Evolutionary conservation across 2,329 filamentous ascomycete species (phyloP), one percentile per base, ranked within the genome.

Genomic region (Parastagonospora nodorum): DNA sequence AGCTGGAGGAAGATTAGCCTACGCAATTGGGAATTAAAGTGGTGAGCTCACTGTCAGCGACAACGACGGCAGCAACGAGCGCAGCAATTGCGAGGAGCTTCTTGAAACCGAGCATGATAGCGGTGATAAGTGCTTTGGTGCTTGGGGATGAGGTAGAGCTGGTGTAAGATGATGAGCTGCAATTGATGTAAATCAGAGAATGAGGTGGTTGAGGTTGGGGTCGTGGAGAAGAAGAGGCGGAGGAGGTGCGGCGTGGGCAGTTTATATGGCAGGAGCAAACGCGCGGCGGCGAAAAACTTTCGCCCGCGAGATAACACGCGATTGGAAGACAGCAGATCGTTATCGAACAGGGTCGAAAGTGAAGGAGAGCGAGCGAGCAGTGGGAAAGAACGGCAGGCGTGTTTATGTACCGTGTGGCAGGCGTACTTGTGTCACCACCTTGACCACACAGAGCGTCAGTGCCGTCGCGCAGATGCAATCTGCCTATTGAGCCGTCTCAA

Each of bases 21-120:
- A 43, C 16, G 30, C 30, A 57, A 30, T 14, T 24, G 19, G 3
- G 5, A 24, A 5, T 24, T 24, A 5, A 24, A 5, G 19, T 24
- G 19, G 19, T 24, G 19, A 29, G 29, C 57, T 52, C 42, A 60
- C 61, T 43, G 38, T 63, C 40, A 35, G 46, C 30, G 39, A 62
- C 63, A 38, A 56, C 60, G 45, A 61, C 55, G 47, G 51, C 51
- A 45, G 53, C 53, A 43, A 53, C 51, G 40, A 68, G 51, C 44
- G 57, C 53, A 36, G 60, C 58, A 38, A 57, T 49, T 35, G 56
- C 57, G 41, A 66, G 44, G 48, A 67, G 8, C 62, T 63, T 69
- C 61, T 64, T 69, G 57, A 58, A 60, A 36, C 52, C 58, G 53
- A 66, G 48, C 66, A 68, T 69, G 46, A 39, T 65, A 60, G 55